Evolutionary conservation across 1,139 yeast genomes (phyloP).

Genomic region (Diutina catenulata): DNA sequence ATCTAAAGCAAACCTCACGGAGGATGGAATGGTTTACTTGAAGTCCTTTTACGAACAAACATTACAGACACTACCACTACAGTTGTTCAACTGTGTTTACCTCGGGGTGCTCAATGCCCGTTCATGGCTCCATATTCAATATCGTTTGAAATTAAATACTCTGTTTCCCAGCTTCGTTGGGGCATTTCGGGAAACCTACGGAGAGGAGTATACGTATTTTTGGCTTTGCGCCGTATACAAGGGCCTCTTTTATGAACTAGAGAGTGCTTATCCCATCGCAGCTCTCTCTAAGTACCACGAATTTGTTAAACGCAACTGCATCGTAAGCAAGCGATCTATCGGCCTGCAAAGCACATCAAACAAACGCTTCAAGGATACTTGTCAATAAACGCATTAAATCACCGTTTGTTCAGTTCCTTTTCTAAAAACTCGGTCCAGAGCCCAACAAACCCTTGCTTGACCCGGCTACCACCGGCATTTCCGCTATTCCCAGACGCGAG

Average conservation of each 20-base stretch:
- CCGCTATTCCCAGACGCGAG: conserved; percentile 24
- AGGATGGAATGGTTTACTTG: no score
- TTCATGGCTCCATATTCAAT: no score
- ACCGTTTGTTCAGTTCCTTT: conserved; percentile 41
- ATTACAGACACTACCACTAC: no score
- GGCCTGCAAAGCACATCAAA: not conserved
- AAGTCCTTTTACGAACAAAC: no score
- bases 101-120: no score
- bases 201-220: not conserved
- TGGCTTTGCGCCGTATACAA: conserved; percentile 2
- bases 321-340: not conserved
- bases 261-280: not conserved
- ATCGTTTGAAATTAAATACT: no score
- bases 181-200: no score
- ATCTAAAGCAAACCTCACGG: no score
- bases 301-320: not conserved
- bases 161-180: no score
- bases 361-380: not conserved
- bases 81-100: no score
- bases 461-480: conserved; percentile 15
- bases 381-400: not conserved
- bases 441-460: conserved; percentile 66
- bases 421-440: conserved; percentile 86
- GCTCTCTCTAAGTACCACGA: not conserved
- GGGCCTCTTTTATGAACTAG: not conserved